Evolutionary conservation across 306 rosid species (phyloP).

Genomic region (Prinsepia uniflora): DNA sequence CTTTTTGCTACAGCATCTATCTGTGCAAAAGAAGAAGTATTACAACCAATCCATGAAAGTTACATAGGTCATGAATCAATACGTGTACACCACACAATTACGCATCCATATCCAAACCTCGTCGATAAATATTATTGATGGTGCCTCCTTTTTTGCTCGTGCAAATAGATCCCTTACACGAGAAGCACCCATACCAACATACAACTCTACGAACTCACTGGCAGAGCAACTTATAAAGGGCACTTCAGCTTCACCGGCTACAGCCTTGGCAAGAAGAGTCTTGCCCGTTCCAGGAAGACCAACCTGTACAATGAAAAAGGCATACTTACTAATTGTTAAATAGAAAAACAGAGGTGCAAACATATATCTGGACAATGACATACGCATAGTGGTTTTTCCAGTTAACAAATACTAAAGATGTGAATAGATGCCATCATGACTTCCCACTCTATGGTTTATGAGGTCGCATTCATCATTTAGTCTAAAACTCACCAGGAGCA

Average conservation of each 20-base stretch:
- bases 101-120: conserved; percentile 52
- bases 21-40: conserved; percentile 42
- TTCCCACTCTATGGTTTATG: conserved; percentile 13
- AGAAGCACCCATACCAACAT: conserved; percentile 99
- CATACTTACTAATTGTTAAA: conserved; percentile 23
- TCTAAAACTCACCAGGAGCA: conserved; percentile 82
- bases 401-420: background rate
- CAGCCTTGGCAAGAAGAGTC: conserved; percentile 98
- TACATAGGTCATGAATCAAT: conserved; percentile 17
- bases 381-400: background rate
- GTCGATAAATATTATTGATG: conserved; percentile 88
- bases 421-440: conserved; percentile 3
- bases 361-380: conserved; percentile 15
- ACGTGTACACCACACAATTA: conserved; percentile 15
- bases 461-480: conserved; percentile 4
- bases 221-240: conserved; percentile 98
- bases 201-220: conserved; percentile 96
- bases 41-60: conserved; percentile 14
- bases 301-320: conserved; percentile 58
- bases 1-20: conserved; percentile 99
- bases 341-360: background rate
- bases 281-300: conserved; percentile 99
- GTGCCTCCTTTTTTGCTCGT: conserved; percentile 96
- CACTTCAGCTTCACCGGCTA: conserved; percentile 98
- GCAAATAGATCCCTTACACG: conserved; percentile 99